Base-by-base conservation (phyloP, 106 monocot species). In the Platanthera zijinensis region DNA sequence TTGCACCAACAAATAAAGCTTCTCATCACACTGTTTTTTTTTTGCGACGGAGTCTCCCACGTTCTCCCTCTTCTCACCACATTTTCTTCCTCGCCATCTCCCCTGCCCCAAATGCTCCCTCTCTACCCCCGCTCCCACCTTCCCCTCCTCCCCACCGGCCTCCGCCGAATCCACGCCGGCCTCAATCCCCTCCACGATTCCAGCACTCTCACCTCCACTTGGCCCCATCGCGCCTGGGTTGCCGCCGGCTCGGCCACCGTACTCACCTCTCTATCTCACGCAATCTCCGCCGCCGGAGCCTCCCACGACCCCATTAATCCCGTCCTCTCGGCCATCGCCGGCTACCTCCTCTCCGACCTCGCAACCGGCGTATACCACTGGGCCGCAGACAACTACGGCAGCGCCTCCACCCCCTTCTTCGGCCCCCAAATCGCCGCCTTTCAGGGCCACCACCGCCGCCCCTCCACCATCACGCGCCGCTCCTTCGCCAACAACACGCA, bases 301-400 rank as follows among this genome's bases (percentile, higher is more conserved):
- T 46, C 83, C 52, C 69, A 71, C 75, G 18, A 63, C 9, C 12
- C 67, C 28, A 10, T 80, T 47, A 75, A 74, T 30, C 77, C 86
- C 10, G 18, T 71, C 71, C 53, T 82, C 66, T 76, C 86, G 46
- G 79, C 71, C 14, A 7, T 82, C 45, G 17, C 73, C 28, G 84
- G 86, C 28, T 89, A 89, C 80, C 51, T 75, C 56, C 77, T 86
- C 52, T 78, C 95, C 50, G 95, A 95, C 79, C 95, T 95, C 76
- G 87, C 84, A 62, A 73, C 80, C 13, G 95, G 95, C 19, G 50
- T 95, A 50, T 95, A 87, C 78, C 95, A 92, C 81, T 95, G 92
- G 87, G 84, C 64, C 75, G 51, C 92, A 72, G 95, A 95, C 84
- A 95, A 92, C 87, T 95, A 95, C 83, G 95, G 95, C 22, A 69